Evolutionary conservation across 1,139 yeast genomes (phyloP).

Genomic region (Taphrina confusa): DNA sequence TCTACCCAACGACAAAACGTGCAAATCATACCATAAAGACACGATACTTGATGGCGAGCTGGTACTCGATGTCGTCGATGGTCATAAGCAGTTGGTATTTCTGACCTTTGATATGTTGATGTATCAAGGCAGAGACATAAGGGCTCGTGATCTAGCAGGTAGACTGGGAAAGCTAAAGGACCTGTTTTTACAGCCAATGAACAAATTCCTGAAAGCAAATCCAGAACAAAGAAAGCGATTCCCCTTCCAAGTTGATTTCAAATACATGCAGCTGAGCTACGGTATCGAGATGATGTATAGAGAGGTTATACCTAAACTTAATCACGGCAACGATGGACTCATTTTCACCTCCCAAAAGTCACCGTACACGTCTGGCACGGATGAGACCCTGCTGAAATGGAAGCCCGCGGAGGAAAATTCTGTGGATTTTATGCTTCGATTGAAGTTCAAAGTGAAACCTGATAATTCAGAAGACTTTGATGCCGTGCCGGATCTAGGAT

Average conservation of each 20-base stretch:
- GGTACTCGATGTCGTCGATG: slow-evolving; percentile 57
- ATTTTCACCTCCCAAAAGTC: slow-evolving; percentile 89
- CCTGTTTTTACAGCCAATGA: slow-evolving; percentile 79
- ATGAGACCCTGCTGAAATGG: slow-evolving; percentile 76
- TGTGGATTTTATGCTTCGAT: slow-evolving; percentile 74
- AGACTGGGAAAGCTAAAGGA: slow-evolving; percentile 86
- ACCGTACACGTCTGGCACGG: slow-evolving; percentile 87
- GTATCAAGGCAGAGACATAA: slow-evolving; percentile 70
- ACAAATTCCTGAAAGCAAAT: slow-evolving; percentile 61
- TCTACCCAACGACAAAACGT: slow-evolving; percentile 49
- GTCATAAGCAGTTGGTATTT: slow-evolving; percentile 67
- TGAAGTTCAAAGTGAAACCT: slow-evolving; percentile 65
- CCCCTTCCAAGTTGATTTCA: slow-evolving; percentile 57
- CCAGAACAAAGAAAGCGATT: slow-evolving; percentile 76
- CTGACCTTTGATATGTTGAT: slow-evolving; percentile 90
- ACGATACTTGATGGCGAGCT: slow-evolving; percentile 92
- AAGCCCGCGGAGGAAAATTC: slow-evolving; percentile 96
- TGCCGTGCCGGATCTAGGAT: slow-evolving; percentile 64
- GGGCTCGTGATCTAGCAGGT: slow-evolving; percentile 70
- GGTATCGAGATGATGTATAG: slow-evolving; percentile 75
- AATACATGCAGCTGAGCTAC: slow-evolving; percentile 59
- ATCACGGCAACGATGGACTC: slow-evolving; percentile 90
- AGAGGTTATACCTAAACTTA: slow-evolving; percentile 64
- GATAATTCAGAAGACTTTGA: slow-evolving; percentile 62
- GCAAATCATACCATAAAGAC: slow-evolving; percentile 60